Evolutionary conservation across 2,329 filamentous ascomycete species (phyloP).

Genomic region (Colletotrichum eleusines): DNA sequence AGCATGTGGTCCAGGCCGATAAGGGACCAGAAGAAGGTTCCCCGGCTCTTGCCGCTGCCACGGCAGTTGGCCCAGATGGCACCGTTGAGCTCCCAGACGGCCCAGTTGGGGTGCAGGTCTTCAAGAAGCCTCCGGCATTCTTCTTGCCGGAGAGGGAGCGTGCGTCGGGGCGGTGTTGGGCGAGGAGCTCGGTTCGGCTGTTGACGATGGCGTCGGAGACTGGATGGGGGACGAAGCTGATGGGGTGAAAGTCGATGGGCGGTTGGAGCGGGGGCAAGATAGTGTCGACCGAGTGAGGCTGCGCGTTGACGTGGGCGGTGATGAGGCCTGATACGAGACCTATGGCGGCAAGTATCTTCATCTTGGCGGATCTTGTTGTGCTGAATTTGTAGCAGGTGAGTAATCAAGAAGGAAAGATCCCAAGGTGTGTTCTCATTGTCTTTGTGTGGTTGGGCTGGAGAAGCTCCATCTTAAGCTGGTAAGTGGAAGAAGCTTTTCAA

Average conservation of each 20-base stretch:
- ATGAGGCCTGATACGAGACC: not conserved
- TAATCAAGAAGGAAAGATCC: not conserved
- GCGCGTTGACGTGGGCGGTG: not conserved
- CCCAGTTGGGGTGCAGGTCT: conserved; percentile 19
- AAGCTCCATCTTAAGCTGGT: not conserved
- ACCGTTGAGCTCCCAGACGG: conserved; percentile 21
- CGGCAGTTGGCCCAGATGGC: conserved; percentile 21
- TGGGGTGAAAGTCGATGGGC: too few species aligned
- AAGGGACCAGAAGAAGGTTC: conserved; percentile 11
- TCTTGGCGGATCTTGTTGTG: not conserved
- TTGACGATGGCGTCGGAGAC: not conserved
- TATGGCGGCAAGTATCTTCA: not conserved
- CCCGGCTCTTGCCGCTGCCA: conserved; percentile 3
- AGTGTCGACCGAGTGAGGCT: not conserved
- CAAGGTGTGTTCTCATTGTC: not conserved
- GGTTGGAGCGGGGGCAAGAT: not conserved
- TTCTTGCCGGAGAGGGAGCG: not conserved
- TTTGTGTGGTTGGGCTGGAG: not conserved
- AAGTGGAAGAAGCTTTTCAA: not conserved
- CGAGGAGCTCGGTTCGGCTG: not conserved
- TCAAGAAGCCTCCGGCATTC: not conserved
- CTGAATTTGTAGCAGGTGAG: not conserved
- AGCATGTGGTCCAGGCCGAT: conserved; percentile 31
- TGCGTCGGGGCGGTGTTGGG: not conserved
- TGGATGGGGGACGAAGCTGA: too few species aligned